Conservation (phyloP, 2,329 filamentous ascomycete genomes). For the Claviceps cyperi region DNA sequence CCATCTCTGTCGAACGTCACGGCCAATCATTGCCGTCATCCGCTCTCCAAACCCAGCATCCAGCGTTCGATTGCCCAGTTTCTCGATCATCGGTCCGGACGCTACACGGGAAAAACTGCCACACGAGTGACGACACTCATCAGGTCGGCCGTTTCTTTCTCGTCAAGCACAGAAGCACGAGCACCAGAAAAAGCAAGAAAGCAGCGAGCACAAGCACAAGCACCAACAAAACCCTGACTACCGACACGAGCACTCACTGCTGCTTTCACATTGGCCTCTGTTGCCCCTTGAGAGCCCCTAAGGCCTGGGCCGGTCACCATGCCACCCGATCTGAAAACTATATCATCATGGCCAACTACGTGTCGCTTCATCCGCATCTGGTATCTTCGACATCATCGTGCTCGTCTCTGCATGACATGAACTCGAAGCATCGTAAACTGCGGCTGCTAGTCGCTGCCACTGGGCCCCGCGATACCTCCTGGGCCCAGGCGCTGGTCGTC, state of each 20-base stretch:
- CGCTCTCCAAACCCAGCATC: not conserved
- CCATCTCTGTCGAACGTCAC: not conserved
- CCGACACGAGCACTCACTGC: not conserved
- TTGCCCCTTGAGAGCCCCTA: not conserved
- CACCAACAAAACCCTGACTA: not conserved
- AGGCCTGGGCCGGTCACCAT: conserved; percentile 10
- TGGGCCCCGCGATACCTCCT: conserved; percentile 49
- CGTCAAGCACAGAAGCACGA: not conserved
- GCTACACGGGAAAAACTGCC: not conserved
- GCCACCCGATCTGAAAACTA: conserved; percentile 13
- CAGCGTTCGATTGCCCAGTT: not conserved
- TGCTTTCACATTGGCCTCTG: not conserved
- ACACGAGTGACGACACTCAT: not conserved
- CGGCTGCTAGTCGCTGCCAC: conserved; percentile 52
- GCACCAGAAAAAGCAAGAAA: not conserved
- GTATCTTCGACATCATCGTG: conserved; percentile 18
- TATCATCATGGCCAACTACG: conserved; percentile 19
- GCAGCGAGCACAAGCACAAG: too few species aligned
- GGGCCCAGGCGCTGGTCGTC: conserved; percentile 50
- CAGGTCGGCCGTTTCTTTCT: not conserved
- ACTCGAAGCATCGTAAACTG: conserved; percentile 29
- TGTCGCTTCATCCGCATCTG: conserved; percentile 18
- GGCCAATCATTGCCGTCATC: not conserved
- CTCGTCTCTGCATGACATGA: conserved; percentile 23
- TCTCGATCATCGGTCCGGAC: not conserved